A percentile compares a stretch with the other conserved stretches of the same genome.
These are phyloP conservation scores for Suillus brevipes DNA, from an alignment of 768 basidiomycete genomes.

Conservation along the genomic window DNA sequence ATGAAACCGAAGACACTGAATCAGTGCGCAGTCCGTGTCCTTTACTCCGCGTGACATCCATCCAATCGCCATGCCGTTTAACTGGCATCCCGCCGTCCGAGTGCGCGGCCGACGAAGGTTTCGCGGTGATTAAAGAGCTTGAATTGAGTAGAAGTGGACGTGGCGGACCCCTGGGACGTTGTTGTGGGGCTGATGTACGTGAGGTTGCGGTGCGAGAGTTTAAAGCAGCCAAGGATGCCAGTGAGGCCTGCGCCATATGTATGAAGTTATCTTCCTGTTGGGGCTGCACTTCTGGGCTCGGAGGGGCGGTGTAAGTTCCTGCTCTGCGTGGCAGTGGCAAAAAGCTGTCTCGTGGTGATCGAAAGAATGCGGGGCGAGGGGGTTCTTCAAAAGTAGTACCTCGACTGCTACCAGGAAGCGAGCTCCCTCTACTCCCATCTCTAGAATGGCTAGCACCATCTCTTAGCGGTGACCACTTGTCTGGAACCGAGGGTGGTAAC, in stretches of 20 bases:
- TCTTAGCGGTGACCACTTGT: conserved; percentile 3
- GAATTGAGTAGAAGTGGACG: conserved; percentile 67
- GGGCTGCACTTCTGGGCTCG: conserved; percentile 29
- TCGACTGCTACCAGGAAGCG: conserved; percentile 40
- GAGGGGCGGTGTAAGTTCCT: conserved; percentile 28
- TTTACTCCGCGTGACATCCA: conserved; percentile 45
- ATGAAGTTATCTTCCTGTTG: conserved; percentile 34
- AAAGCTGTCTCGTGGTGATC: conserved; percentile 56
- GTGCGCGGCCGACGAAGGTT: conserved; percentile 23
- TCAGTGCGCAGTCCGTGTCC: conserved; percentile 44
- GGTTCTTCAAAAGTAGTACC: conserved; percentile 51
- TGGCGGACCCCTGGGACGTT: conserved; percentile 53
- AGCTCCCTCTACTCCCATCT: conserved; percentile 35
- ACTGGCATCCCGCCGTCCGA: conserved; percentile 40
- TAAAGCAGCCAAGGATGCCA: conserved; percentile 46
- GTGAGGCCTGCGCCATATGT: conserved; percentile 39
- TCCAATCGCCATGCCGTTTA: conserved; percentile 44
- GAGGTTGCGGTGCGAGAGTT: conserved; percentile 29
- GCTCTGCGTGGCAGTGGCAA: conserved; percentile 38
- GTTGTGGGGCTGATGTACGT: conserved; percentile 32
- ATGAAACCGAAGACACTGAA: conserved; percentile 66
- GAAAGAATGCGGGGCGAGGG: conserved; percentile 57
- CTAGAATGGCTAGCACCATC: background rate
- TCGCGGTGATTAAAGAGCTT: conserved; percentile 42
- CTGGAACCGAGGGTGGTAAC: conserved; percentile 7